Evolutionary conservation across 116 monocot genomes (phyloP).

Genomic region (Papilionanthe hybrid): DNA sequence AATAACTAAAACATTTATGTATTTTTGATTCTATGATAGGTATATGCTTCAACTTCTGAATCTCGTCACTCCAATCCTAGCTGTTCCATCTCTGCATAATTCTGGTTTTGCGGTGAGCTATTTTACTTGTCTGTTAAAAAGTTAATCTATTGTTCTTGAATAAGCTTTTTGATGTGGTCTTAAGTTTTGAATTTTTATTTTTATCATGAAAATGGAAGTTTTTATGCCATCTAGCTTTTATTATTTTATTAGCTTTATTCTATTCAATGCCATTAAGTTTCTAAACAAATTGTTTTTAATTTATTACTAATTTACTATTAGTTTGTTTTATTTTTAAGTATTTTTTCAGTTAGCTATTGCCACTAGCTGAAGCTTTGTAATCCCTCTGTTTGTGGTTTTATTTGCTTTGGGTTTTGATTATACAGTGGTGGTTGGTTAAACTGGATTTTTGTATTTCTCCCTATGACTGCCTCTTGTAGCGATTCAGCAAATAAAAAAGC

Average conservation of each 20-base stretch:
- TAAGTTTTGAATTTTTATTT: not conserved
- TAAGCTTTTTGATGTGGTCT: not conserved
- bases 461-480: not conserved
- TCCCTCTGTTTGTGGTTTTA: not conserved
- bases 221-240: not conserved
- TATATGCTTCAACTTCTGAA: constrained; percentile 90
- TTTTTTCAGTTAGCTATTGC: not conserved
- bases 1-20: not conserved
- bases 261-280: not conserved
- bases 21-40: constrained; percentile 28
- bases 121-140: not conserved
- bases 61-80: constrained; percentile 57
- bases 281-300: not conserved
- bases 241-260: not conserved
- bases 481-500: not conserved
- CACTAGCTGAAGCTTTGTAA: not conserved
- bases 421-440: not conserved
- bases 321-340: not conserved
- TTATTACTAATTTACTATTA: not conserved
- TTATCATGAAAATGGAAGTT: no score
- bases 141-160: constrained; percentile 1
- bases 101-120: constrained; percentile 94
- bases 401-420: not conserved
- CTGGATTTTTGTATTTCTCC: not conserved
- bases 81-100: constrained; percentile 80